Conservation (phyloP, 441 rosid genomes). For the Flueggea neowawraea region DNA sequence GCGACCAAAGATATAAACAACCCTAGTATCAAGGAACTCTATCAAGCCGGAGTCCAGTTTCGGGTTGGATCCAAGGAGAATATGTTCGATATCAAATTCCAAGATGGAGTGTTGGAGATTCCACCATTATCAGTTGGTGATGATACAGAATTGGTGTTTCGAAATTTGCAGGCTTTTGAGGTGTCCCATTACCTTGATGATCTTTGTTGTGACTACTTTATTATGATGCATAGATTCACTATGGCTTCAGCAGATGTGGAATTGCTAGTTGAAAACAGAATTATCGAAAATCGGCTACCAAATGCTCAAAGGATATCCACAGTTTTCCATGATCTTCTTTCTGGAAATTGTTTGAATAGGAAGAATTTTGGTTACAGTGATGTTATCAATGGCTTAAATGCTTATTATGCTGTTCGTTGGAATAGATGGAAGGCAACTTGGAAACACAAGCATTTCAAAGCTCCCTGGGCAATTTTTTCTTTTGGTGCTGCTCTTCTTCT, state of each 20-base stretch:
- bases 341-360: background rate
- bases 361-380: background rate
- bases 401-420: background rate
- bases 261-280: background rate
- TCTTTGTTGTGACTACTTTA: background rate
- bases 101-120: background rate
- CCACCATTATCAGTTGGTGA: background rate
- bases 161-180: constrained; percentile 9
- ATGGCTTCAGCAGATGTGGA: background rate
- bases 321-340: background rate
- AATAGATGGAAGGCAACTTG: background rate
- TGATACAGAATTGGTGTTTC: background rate
- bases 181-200: background rate
- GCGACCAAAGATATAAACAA: background rate
- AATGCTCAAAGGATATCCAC: background rate
- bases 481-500: constrained; percentile 2
- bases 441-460: constrained; percentile 12
- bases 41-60: constrained; percentile 12
- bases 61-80: background rate
- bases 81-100: constrained; percentile 5
- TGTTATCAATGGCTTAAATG: constrained; percentile 3
- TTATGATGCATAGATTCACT: background rate
- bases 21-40: background rate
- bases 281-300: background rate
- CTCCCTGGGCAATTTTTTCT: background rate